Evolutionary conservation across 2,329 filamentous ascomycete species (phyloP).

Genomic region (Raffaelea arxii): DNA sequence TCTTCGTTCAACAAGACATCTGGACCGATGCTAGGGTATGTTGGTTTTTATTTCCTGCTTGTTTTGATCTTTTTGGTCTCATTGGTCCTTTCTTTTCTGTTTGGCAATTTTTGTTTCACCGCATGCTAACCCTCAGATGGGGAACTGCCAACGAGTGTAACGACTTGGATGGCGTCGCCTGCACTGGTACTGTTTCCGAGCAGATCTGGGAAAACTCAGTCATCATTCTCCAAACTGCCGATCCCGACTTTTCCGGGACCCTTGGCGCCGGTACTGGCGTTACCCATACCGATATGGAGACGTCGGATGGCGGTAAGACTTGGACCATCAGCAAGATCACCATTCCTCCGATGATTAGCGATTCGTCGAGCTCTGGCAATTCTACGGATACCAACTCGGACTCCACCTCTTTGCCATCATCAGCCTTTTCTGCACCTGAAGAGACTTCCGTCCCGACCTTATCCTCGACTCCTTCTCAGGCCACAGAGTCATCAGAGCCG

Average conservation of each 20-base stretch:
- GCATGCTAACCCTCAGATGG: neutral
- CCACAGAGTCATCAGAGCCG: too few relatives aligned
- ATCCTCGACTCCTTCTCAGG: too few relatives aligned
- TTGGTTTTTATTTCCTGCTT: neutral
- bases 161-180: slow-evolving; percentile 1
- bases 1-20: neutral
- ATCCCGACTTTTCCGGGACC: neutral
- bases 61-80: too few relatives aligned
- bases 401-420: too few relatives aligned
- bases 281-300: neutral
- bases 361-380: too few relatives aligned
- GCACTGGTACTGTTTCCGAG: neutral
- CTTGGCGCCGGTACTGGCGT: neutral
- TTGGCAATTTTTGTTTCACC: neutral
- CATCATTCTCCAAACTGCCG: neutral
- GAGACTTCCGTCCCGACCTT: too few relatives aligned
- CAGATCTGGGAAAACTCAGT: neutral
- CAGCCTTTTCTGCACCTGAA: too few relatives aligned
- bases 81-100: too few relatives aligned
- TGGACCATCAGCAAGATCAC: neutral
- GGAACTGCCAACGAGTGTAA: slow-evolving; percentile 1
- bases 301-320: neutral
- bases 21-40: neutral
- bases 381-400: too few relatives aligned
- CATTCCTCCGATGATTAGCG: neutral